A percentile compares a stretch with the other conserved stretches of the same genome.
Conservation (phyloP, 2,329 filamentous ascomycete genomes). For the Lasiodiplodia theobromae region DNA sequence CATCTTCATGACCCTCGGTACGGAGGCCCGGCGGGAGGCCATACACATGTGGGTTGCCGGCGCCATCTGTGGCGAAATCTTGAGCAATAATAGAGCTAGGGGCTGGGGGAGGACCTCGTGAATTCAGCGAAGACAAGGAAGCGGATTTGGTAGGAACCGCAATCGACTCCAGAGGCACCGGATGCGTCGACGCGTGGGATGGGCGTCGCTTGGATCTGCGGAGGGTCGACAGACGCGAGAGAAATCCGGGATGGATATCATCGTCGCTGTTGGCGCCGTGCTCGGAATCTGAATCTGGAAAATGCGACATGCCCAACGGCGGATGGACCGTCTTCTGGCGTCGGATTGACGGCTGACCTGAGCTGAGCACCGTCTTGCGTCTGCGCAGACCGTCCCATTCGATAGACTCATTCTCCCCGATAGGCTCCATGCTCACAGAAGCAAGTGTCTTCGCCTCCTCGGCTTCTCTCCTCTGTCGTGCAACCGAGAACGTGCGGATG, state of each 20-base stretch:
- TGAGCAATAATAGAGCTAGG: constrained; percentile 16
- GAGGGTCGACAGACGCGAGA: constrained; percentile 41
- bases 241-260: constrained; percentile 58
- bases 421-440: constrained; percentile 80
- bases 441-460: constrained; percentile 80
- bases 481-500: constrained; percentile 78
- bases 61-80: constrained; percentile 24
- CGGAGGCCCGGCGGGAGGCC: constrained; percentile 54
- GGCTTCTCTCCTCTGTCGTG: constrained; percentile 78
- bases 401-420: constrained; percentile 79
- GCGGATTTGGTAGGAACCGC: constrained; percentile 16
- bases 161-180: constrained; percentile 57
- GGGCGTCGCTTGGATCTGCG: constrained; percentile 27
- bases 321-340: constrained; percentile 67
- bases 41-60: constrained; percentile 54
- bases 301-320: constrained; percentile 85
- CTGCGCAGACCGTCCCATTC: constrained; percentile 93
- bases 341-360: constrained; percentile 46
- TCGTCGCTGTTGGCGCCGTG: constrained; percentile 43
- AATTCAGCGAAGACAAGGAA: constrained; percentile 4
- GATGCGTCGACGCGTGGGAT: constrained; percentile 44
- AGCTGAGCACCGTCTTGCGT: constrained; percentile 65
- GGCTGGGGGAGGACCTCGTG: constrained; percentile 1
- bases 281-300: constrained; percentile 71
- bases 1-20: constrained; percentile 51